Evolutionary conservation across 2,329 filamentous ascomycete species (phyloP), one percentile per base, ranked within the genome.

Genomic region (Penicillium sp.): DNA sequence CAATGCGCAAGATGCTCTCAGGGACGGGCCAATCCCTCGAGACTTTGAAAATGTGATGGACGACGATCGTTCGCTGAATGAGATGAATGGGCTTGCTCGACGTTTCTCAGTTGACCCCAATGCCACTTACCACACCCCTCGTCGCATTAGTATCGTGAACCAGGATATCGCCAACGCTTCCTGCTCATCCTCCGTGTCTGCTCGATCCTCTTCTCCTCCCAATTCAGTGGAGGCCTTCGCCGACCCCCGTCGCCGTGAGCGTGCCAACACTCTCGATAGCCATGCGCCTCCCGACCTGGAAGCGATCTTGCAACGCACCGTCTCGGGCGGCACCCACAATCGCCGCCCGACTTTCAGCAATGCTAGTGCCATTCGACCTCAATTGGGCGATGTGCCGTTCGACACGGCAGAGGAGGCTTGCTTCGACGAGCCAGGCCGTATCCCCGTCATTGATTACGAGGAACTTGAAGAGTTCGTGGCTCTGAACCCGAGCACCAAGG

Each of bases 221-320:
- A 99, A 97, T 73, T 99, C 94, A 0, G 91, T 99, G 47, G 96
- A 97, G 72, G 94, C 94, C 4, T 99, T 99, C 73, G 94, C 94
- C 16, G 90, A 94, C 67, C 90, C 90, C 51, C 88, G 91, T 47
- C 89, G 91, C 55, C 87, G 92, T 55, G 90, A 93, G 69, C 88
- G 92, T 40, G 81, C 84, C 44, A 82, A 84, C 46, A 88, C 86
- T 3, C 70, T 84, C 58, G 90, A 86, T 56, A 87, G 84, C 70
- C 76, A 78, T 61, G 74, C 68, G 14, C 74, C 79, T 32, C 81
- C 82, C 2, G 79, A 83, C 32, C 64, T 82, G 13, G 79, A 84
- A 23, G 77, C 83, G 19, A 79, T 83, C 23, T 77, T 92, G 27
- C 84, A 89, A 59, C 84, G 90, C 30, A 87, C 90, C 4, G 77